Conservation (phyloP, 78 protist species). For the Bodo saltans region DNA sequence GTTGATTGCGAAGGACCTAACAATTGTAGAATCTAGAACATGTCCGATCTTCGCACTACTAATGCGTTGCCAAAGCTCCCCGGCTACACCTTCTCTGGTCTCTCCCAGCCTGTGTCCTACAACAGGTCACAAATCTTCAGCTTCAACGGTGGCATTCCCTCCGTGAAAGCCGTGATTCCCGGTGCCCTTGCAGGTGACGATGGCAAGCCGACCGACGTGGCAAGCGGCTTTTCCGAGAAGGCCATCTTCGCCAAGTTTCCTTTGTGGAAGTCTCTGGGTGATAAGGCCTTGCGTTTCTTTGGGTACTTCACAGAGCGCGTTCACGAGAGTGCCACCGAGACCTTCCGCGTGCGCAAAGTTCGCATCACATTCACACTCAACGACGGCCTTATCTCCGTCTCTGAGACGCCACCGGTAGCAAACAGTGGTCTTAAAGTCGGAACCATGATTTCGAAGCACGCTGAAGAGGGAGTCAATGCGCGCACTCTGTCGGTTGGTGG, state of each 20-base stretch:
- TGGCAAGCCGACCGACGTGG: no score
- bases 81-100: neutral
- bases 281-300: conserved; percentile 45
- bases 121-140: no score
- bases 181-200: no score
- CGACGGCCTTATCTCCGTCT: conserved; percentile 48
- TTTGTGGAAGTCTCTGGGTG: conserved; percentile 27
- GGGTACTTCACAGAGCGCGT: conserved; percentile 55
- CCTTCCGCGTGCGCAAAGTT: conserved; percentile 30
- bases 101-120: no score
- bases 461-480: neutral
- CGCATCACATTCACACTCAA: conserved; percentile 25
- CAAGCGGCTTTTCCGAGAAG: neutral
- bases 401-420: conserved; percentile 32
- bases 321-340: conserved; percentile 28
- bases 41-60: neutral
- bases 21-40: no score
- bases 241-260: conserved; percentile 3
- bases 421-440: conserved; percentile 65
- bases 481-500: conserved; percentile 41
- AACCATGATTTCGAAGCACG: conserved; percentile 29
- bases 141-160: no score
- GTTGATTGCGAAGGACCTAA: no score
- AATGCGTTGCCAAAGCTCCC: neutral
- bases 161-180: no score